Conservation (phyloP, 192 early-diverging fungal species). For the Umbelopsis vinacea region DNA sequence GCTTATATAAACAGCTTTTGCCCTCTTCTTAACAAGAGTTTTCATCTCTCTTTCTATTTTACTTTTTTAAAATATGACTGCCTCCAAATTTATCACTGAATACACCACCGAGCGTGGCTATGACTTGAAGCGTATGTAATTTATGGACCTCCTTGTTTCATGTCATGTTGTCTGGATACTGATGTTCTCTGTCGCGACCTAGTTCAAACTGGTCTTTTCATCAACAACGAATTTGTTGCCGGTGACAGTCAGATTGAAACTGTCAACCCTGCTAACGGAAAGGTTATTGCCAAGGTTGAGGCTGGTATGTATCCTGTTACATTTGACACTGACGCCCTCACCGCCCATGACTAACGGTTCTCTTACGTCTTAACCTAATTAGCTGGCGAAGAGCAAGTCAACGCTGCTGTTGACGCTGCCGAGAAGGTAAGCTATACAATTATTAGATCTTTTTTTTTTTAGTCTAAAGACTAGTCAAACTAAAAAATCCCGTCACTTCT, state of each 20-base stretch:
- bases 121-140: slow-evolving; percentile 16
- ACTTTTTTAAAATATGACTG: background rate
- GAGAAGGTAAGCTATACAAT: slow-evolving; percentile 38
- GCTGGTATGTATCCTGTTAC: slow-evolving; percentile 37
- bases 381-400: slow-evolving; percentile 63
- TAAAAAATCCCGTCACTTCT: too few species aligned
- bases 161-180: background rate
- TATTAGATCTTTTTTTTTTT: too few species aligned
- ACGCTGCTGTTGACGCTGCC: slow-evolving; percentile 71
- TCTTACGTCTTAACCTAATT: too few species aligned
- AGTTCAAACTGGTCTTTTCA: slow-evolving; percentile 70
- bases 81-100: slow-evolving; percentile 6
- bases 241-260: slow-evolving; percentile 60
- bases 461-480: too few species aligned
- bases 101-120: slow-evolving; percentile 15
- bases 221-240: slow-evolving; percentile 69
- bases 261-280: slow-evolving; percentile 72
- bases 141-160: background rate
- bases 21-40: background rate
- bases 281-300: slow-evolving; percentile 55
- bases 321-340: slow-evolving; percentile 6
- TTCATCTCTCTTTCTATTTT: background rate
- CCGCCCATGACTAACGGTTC: too few species aligned
- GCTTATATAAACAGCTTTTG: slow-evolving; percentile 1
- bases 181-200: background rate